These are phyloP conservation scores for Alternaria panax DNA, from an alignment of 2,329 filamentous ascomycete genomes.

Conservation along the genomic window DNA sequence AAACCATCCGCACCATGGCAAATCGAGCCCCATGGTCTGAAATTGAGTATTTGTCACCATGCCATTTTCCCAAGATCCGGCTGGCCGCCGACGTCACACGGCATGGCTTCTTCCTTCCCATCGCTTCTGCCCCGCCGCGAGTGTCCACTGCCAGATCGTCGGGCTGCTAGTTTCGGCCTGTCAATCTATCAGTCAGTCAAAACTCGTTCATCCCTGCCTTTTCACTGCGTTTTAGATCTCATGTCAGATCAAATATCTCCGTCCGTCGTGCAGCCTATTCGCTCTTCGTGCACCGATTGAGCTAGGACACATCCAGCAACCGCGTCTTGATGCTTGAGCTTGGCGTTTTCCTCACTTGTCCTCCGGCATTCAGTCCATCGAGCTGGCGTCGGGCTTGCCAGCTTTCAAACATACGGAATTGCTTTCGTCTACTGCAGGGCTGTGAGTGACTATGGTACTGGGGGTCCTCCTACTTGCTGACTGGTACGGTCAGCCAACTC, in stretches of 20 bases:
- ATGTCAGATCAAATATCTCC: constrained; percentile 12
- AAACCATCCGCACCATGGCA: constrained; percentile 6
- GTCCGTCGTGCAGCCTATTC: constrained; percentile 5
- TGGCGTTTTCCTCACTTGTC: background rate
- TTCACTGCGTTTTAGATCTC: background rate
- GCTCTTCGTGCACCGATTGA: background rate
- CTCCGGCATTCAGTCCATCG: background rate
- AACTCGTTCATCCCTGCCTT: background rate
- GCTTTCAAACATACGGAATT: background rate
- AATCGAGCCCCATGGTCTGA: background rate
- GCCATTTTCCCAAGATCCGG: constrained; percentile 1
- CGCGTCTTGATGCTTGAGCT: background rate
- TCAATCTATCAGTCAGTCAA: constrained; percentile 1
- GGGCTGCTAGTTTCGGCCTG: constrained; percentile 12
- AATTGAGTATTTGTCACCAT: constrained; percentile 15
- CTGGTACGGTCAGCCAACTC: background rate
- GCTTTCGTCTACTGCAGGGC: background rate
- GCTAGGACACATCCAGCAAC: background rate
- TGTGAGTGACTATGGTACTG: background rate
- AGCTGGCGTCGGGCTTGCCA: background rate
- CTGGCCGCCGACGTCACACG: constrained; percentile 16
- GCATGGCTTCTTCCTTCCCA: constrained; percentile 6
- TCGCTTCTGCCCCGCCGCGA: constrained; percentile 11
- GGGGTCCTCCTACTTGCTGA: background rate
- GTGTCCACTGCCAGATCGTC: constrained; percentile 12